Evolutionary conservation across 208 protist species (phyloP).

Genomic region (Trichomonas tenax): DNA sequence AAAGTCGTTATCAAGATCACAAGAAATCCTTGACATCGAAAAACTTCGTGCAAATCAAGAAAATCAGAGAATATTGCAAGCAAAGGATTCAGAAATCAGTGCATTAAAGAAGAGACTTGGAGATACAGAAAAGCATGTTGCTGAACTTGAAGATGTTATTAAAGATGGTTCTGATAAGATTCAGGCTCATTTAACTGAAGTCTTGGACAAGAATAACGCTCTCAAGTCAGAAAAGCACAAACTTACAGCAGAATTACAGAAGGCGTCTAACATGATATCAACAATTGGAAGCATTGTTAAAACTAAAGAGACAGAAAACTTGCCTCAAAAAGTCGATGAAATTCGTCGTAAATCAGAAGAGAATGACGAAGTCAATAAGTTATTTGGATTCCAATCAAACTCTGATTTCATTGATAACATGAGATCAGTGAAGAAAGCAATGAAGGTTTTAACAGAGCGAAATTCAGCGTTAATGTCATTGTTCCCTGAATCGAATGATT

Average conservation of each 20-base stretch:
- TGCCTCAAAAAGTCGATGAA: not conserved
- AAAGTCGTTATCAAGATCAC: not conserved
- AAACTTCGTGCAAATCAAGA: not conserved
- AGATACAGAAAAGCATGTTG: not conserved
- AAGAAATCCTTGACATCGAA: not conserved
- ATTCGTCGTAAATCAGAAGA: not conserved
- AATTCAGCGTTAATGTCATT: not conserved
- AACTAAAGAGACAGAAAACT: not conserved
- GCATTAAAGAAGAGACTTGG: not conserved
- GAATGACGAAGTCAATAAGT: not conserved
- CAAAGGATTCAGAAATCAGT: not conserved
- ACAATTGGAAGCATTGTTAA: not conserved
- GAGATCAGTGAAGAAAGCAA: not conserved
- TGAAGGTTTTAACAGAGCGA: not conserved
- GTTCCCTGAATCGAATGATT: not conserved
- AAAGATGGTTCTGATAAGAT: not conserved
- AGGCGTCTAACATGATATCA: not conserved
- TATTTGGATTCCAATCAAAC: not conserved
- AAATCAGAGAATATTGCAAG: not conserved
- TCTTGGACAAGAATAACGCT: not conserved
- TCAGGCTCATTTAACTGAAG: not conserved
- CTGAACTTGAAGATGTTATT: not conserved
- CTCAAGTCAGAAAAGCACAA: not conserved
- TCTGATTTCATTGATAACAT: not conserved
- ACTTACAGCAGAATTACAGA: not conserved